phyloP scores from a whole-genome alignment of 2,329 filamentous ascomycete species.

The Nothophoma quercina region DNA sequence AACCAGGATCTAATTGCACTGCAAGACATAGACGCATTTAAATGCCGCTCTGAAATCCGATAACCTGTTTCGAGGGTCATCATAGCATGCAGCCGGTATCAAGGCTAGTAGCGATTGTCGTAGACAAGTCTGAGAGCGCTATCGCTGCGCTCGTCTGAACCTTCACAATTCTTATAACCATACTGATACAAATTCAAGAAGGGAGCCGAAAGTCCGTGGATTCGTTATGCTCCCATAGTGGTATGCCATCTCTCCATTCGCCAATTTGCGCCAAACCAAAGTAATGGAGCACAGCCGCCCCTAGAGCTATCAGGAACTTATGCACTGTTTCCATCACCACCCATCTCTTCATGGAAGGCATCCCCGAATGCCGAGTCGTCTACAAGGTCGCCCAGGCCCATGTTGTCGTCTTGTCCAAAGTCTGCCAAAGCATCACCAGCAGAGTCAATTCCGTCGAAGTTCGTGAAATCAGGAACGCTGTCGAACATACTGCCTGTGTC shows the following conservation, averaged over 20 bases:
- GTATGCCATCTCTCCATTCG: slow-evolving; percentile 6
- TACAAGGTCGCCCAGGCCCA: slow-evolving; percentile 47
- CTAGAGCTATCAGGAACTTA: slow-evolving; percentile 15
- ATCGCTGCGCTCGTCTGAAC: slow-evolving; percentile 6
- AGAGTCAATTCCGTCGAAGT: slow-evolving; percentile 46
- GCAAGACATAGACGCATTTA: slow-evolving; percentile 9
- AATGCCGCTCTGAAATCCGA: slow-evolving; percentile 1
- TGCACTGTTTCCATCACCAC: slow-evolving; percentile 37
- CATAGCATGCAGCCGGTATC: neutral
- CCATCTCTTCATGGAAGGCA: slow-evolving; percentile 48
- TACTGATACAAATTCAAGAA: slow-evolving; percentile 10
- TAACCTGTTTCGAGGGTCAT: neutral
- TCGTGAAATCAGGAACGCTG: slow-evolving; percentile 42
- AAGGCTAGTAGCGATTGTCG: neutral
- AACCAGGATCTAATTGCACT: slow-evolving; percentile 7
- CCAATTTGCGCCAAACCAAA: slow-evolving; percentile 1
- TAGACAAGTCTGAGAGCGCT: slow-evolving; percentile 2
- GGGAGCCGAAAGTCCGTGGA: neutral
- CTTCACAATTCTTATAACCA: neutral
- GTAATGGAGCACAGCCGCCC: neutral
- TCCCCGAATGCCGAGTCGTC: slow-evolving; percentile 52
- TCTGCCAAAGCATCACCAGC: slow-evolving; percentile 51
- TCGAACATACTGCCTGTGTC: slow-evolving; percentile 49
- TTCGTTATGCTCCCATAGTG: neutral
- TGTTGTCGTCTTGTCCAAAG: slow-evolving; percentile 47